Evolutionary conservation across 805 yeast genomes (phyloP), one percentile per base, ranked within the genome.

Genomic region (Candida orba): DNA sequence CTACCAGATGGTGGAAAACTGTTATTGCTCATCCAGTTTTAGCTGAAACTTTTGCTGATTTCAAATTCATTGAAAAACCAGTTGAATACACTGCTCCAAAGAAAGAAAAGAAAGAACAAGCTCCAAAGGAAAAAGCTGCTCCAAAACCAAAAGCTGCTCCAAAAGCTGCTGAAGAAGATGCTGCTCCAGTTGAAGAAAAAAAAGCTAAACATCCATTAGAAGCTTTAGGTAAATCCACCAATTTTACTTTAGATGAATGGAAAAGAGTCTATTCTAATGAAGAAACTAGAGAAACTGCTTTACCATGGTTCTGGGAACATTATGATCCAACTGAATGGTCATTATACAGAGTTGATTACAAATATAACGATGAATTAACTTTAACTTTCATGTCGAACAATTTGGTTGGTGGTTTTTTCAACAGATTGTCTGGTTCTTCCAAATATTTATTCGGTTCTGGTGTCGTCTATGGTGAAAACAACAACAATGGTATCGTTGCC

Each of bases 301-400:
- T 91, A 57, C 98, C 98, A 66, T 93, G 91, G 90, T 93, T 91
- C 90, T 93, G 96, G 96, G 84, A 84, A 67, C 81, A 84, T 74
- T 91, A 75, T 77, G 83, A 91, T 73, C 80, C 93, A 53, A 75
- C 79, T 53, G 98, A 91, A 72, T 91, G 90, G 88, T 90, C 98
- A 45, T 68, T 91, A 60, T 91, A 88, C 88, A 87, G 77, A 77
- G 95, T 90, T 60, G 95, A 80, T 66, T 91, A 84, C 90, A 89
- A 86, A 79, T 91, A 93, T 78, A 90, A 93, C 71, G 98, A 91
- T 59, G 99, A 91, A 77, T 80, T 91, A 69, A 91, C 97, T 57
- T 73, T 85, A 70, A 85, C 96, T 55, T 91, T 91, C 78, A 93
- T 93, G 98, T 87, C 98, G 59, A 89, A 89, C 84, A 91, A 91